Percentiles rank a stretch among this genome's conserved stretches.
Evolutionary conservation across 345 rosid genomes (phyloP).

Genomic region (Hibiscus mutabilis): DNA sequence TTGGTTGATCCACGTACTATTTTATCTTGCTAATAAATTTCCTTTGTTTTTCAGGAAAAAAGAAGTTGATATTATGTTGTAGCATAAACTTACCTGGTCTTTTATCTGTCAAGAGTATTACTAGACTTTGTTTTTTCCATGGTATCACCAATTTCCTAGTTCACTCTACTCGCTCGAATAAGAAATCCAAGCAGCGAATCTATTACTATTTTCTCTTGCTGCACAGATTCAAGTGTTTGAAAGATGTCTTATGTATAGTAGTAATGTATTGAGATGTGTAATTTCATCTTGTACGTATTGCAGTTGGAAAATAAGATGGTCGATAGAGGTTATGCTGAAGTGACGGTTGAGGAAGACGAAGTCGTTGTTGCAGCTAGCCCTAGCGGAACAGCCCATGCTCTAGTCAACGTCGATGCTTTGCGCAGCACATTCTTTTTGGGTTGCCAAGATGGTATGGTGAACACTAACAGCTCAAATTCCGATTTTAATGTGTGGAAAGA

Average conservation of each 20-base stretch:
- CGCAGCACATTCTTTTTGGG: conserved; percentile 65
- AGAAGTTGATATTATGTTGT: no score
- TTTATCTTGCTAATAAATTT: no score
- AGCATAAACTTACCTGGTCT: no score
- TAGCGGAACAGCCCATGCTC: conserved; percentile 73
- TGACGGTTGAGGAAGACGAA: conserved; percentile 53
- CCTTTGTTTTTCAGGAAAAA: no score
- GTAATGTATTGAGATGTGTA: neutral
- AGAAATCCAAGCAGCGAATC: no score
- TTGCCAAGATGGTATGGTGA: conserved; percentile 59
- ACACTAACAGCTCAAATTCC: conserved; percentile 39
- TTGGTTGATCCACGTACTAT: no score
- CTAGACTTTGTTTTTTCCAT: no score
- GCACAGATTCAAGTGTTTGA: neutral
- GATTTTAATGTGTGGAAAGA: conserved; percentile 77
- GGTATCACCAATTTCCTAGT: no score
- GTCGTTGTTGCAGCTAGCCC: conserved; percentile 79
- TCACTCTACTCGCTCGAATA: no score
- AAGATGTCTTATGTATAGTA: neutral
- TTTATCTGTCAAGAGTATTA: no score
- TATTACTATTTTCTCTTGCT: no score
- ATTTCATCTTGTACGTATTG: conserved; percentile 9
- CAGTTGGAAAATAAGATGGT: conserved; percentile 72
- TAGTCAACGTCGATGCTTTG: conserved; percentile 51
- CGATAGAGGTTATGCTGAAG: conserved; percentile 60